Evolutionary conservation across 179 eudicot genomes (phyloP).

Genomic region (Patellifolia procumbens): DNA sequence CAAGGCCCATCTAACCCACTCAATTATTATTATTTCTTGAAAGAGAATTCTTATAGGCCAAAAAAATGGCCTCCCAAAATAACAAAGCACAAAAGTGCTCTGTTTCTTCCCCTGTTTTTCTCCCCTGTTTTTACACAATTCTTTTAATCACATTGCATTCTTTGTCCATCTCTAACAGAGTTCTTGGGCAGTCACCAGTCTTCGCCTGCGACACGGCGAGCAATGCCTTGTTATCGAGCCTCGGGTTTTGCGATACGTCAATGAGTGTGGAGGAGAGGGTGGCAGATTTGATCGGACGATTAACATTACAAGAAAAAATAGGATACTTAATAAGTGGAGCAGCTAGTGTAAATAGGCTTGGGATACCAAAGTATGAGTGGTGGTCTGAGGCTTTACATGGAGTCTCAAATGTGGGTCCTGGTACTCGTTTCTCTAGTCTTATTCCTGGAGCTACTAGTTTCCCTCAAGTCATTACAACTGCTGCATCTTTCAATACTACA

Average conservation of each 20-base stretch:
- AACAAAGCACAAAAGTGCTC: slow-evolving; percentile 19
- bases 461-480: slow-evolving; percentile 85
- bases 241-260: slow-evolving; percentile 55
- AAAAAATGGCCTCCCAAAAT: slow-evolving; percentile 27
- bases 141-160: slow-evolving; percentile 19
- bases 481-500: slow-evolving; percentile 56
- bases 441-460: slow-evolving; percentile 89
- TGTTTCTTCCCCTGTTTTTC: slow-evolving; percentile 26
- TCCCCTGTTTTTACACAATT: slow-evolving; percentile 21
- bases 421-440: slow-evolving; percentile 43
- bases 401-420: slow-evolving; percentile 61
- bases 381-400: slow-evolving; percentile 98
- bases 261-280: slow-evolving; percentile 44
- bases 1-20: slow-evolving; percentile 8
- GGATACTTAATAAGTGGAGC: slow-evolving; percentile 51
- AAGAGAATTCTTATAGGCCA: background rate
- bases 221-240: slow-evolving; percentile 41
- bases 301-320: slow-evolving; percentile 71
- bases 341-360: slow-evolving; percentile 53
- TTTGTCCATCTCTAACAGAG: background rate
- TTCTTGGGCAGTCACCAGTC: slow-evolving; percentile 30
- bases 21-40: background rate
- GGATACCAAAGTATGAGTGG: slow-evolving; percentile 84
- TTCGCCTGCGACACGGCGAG: slow-evolving; percentile 60
- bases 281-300: slow-evolving; percentile 53